These are phyloP conservation scores for Diaporthe humulicola DNA, from an alignment of 2,329 filamentous ascomycete genomes.

Conservation along the genomic window DNA sequence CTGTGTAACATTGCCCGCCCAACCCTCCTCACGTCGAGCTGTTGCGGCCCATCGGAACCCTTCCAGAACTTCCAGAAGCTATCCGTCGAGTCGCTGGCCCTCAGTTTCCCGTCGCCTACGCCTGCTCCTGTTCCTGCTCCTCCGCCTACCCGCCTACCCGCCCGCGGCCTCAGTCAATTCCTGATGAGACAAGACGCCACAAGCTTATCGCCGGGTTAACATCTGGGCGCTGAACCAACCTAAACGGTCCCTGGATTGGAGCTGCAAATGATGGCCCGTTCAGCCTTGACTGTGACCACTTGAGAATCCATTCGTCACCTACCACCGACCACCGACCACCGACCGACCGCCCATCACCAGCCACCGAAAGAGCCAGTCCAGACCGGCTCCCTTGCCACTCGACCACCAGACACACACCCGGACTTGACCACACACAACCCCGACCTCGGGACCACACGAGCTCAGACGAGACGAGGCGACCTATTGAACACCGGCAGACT, in stretches of 20 bases:
- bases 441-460: background rate
- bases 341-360: constrained; percentile 17
- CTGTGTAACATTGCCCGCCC: constrained; percentile 30
- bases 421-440: background rate
- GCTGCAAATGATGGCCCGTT: constrained; percentile 27
- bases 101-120: constrained; percentile 8
- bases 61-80: constrained; percentile 30
- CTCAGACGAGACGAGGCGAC: constrained; percentile 15
- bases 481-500: background rate
- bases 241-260: constrained; percentile 18
- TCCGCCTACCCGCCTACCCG: constrained; percentile 22
- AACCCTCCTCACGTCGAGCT: constrained; percentile 19
- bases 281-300: constrained; percentile 22
- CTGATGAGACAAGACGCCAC: constrained; percentile 31
- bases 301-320: constrained; percentile 26
- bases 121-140: background rate
- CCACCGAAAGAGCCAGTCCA: constrained; percentile 21
- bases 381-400: constrained; percentile 14
- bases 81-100: constrained; percentile 15
- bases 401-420: background rate
- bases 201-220: constrained; percentile 31
- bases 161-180: constrained; percentile 4
- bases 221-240: constrained; percentile 21
- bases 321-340: constrained; percentile 6
- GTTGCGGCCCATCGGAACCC: constrained; percentile 26